Conservation (phyloP, 257 asterid genomes). For the Solanum clarkiae region DNA sequence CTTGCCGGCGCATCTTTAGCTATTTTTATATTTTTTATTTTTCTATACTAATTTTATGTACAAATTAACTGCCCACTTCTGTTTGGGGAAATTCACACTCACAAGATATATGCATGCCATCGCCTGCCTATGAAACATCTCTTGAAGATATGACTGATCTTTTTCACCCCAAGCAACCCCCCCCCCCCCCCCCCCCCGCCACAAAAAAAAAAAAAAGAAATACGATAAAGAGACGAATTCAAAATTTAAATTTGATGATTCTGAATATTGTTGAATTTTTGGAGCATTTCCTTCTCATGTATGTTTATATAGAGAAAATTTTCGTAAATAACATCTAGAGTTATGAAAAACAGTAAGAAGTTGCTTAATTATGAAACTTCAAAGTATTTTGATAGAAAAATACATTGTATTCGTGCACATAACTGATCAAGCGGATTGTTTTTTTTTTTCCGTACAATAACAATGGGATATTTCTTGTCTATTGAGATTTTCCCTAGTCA, state of each 20-base stretch:
- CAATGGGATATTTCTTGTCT: background rate
- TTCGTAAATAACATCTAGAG: too few species aligned
- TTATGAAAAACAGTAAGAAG: too few species aligned
- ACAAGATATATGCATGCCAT: background rate
- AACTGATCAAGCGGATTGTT: too few species aligned
- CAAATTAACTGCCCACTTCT: background rate
- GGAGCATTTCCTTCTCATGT: background rate
- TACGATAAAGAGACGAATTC: too few species aligned
- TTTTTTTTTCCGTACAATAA: too few species aligned
- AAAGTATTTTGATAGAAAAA: background rate
- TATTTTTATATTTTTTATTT: background rate
- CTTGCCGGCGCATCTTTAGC: constrained; percentile 8
- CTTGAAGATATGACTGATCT: background rate
- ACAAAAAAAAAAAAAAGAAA: too few species aligned
- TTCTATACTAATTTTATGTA: background rate
- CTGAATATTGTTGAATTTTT: background rate
- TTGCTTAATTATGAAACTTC: too few species aligned
- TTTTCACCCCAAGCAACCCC: background rate
- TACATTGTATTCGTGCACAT: background rate
- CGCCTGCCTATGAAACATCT: background rate
- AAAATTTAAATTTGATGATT: background rate
- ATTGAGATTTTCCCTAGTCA: background rate
- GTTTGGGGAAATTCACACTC: background rate
- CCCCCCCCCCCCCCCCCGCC: background rate
- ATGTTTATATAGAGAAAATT: too few species aligned